Percentiles rank a stretch among this genome's conserved stretches.
Evolutionary conservation across 1,284 basidiomycete genomes (phyloP).

Genomic region (Austroboletus niveus): DNA sequence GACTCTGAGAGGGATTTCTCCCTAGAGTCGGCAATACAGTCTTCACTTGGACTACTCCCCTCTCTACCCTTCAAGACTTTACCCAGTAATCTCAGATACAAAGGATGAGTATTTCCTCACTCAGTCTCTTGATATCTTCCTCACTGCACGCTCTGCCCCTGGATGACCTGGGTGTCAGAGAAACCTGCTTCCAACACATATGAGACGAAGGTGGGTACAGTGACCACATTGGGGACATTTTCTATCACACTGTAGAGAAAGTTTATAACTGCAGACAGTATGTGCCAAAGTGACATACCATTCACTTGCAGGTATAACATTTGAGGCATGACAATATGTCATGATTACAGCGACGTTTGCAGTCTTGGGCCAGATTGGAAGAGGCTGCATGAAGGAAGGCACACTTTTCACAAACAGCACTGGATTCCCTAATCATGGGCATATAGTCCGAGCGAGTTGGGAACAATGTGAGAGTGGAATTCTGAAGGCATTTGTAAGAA

Average conservation of each 20-base stretch:
- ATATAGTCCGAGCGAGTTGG: neutral
- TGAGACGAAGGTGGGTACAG: constrained; percentile 72
- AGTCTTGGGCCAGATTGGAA: constrained; percentile 27
- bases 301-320: constrained; percentile 77
- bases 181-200: too few relatives aligned
- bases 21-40: too few relatives aligned
- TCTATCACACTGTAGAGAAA: constrained; percentile 57
- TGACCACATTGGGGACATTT: constrained; percentile 64
- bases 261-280: neutral
- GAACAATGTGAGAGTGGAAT: constrained; percentile 4
- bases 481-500: constrained; percentile 22
- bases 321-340: constrained; percentile 67
- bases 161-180: too few relatives aligned
- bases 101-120: too few relatives aligned
- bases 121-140: too few relatives aligned
- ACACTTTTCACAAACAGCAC: constrained; percentile 28
- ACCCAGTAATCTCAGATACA: too few relatives aligned
- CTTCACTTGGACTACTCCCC: too few relatives aligned
- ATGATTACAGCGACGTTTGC: constrained; percentile 59
- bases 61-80: too few relatives aligned
- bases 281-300: constrained; percentile 48
- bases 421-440: constrained; percentile 27
- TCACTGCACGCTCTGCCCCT: too few relatives aligned
- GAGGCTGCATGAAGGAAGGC: constrained; percentile 16
- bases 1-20: too few relatives aligned